These are phyloP conservation scores for Bonia amplexicaulis DNA, from an alignment of 176 grass and related monocot species.

Conservation along the genomic window DNA sequence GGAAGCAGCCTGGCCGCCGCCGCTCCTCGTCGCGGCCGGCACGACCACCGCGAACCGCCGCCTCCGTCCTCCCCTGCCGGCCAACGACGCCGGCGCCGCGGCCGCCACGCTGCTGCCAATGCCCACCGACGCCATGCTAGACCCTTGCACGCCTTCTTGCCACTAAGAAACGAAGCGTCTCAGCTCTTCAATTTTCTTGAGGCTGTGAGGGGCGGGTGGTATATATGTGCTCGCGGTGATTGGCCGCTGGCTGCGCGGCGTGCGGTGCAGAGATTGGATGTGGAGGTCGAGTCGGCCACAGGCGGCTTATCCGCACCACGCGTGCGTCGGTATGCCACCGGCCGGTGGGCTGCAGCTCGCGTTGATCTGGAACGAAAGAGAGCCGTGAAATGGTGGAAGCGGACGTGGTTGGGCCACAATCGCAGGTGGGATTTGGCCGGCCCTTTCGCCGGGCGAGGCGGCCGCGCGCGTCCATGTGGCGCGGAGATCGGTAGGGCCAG, in stretches of 20 bases:
- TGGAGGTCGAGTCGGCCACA: constrained; percentile 42
- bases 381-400: not conserved
- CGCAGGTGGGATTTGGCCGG: not conserved
- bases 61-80: not conserved
- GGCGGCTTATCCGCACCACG: constrained; percentile 47
- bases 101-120: constrained; percentile 42
- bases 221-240: not conserved
- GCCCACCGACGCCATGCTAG: constrained; percentile 42
- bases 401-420: constrained; percentile 16
- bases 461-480: too few relatives aligned
- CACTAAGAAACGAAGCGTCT: not conserved
- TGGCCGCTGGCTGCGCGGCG: not conserved
- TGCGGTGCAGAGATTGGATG: not conserved
- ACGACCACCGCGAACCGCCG: not conserved
- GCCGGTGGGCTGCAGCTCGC: constrained; percentile 19
- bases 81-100: constrained; percentile 27
- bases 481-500: too few relatives aligned
- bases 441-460: not conserved
- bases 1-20: not conserved
- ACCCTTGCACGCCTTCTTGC: not conserved
- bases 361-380: not conserved
- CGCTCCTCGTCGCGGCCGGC: constrained; percentile 16
- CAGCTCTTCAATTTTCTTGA: not conserved
- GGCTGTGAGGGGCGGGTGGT: not conserved
- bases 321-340: not conserved